Percentiles rank a stretch among this genome's conserved stretches.
These are phyloP conservation scores for Pleurotus djamor DNA, from an alignment of 768 basidiomycete species.

Conservation along the genomic window DNA sequence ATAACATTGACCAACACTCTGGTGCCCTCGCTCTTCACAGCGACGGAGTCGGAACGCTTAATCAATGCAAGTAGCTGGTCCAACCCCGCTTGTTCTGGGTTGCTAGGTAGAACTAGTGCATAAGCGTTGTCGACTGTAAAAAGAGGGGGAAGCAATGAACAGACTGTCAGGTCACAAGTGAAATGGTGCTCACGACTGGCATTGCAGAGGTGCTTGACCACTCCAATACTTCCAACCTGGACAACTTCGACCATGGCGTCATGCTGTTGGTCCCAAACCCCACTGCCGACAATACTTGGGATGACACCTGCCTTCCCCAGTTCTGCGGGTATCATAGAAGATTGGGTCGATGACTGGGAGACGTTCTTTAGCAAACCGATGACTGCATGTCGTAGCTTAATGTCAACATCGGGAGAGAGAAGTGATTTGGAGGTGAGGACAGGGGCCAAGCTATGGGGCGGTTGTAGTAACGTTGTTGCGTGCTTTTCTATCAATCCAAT, in stretches of 20 bases:
- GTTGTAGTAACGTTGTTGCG: conserved; percentile 57
- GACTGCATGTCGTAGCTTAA: conserved; percentile 88
- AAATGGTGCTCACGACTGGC: conserved; percentile 53
- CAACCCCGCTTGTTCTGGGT: conserved; percentile 38
- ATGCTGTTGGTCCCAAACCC: conserved; percentile 67
- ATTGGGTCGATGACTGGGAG: conserved; percentile 62
- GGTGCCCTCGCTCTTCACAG: conserved; percentile 87
- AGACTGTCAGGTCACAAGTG: not conserved
- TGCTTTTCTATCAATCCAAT: conserved; percentile 43
- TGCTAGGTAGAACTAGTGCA: conserved; percentile 48
- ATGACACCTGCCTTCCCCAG: conserved; percentile 66
- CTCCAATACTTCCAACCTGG: conserved; percentile 84
- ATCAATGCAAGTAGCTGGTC: conserved; percentile 73
- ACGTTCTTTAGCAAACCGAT: conserved; percentile 88
- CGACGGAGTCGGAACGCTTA: conserved; percentile 74
- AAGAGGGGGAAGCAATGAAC: not conserved
- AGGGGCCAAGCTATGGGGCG: conserved; percentile 64
- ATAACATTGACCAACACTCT: conserved; percentile 86
- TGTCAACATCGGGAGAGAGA: conserved; percentile 56
- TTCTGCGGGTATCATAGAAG: conserved; percentile 52
- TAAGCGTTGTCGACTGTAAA: conserved; percentile 41
- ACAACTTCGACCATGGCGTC: conserved; percentile 84
- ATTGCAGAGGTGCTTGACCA: conserved; percentile 86
- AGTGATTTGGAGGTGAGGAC: conserved; percentile 54
- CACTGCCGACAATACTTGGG: conserved; percentile 55